These are phyloP conservation scores for Rhizodiscina lignyota DNA, from an alignment of 495 filamentous ascomycete genomes.

Conservation along the genomic window DNA sequence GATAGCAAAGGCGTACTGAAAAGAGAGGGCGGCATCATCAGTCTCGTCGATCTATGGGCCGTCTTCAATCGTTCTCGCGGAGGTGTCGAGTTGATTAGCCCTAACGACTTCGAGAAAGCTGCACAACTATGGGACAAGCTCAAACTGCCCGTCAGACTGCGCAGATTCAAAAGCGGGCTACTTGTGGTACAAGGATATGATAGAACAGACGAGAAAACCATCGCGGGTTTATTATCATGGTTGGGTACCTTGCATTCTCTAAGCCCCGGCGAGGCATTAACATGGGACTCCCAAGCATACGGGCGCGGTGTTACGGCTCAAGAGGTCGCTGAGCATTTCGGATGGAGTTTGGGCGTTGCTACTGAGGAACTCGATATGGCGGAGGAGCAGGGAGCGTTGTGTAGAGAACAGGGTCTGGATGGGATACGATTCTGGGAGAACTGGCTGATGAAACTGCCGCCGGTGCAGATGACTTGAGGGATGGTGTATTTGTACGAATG, in stretches of 20 bases:
- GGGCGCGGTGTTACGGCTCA: slow-evolving; percentile 79
- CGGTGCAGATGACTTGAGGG: too few relatives aligned
- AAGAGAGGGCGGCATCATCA: slow-evolving; percentile 84
- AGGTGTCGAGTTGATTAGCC: slow-evolving; percentile 87
- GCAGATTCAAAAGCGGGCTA: slow-evolving; percentile 80
- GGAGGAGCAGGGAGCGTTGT: slow-evolving; percentile 23
- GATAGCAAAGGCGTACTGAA: slow-evolving; percentile 66
- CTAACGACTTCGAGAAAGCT: slow-evolving; percentile 80
- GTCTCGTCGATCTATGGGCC: slow-evolving; percentile 89
- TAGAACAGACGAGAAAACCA: slow-evolving; percentile 80
- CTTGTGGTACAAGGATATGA: slow-evolving; percentile 81
- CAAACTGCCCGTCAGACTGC: slow-evolving; percentile 67
- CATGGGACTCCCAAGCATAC: slow-evolving; percentile 61
- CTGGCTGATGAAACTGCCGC: too few relatives aligned
- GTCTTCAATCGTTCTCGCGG: slow-evolving; percentile 91
- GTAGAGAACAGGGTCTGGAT: slow-evolving; percentile 24
- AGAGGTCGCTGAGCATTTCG: slow-evolving; percentile 78
- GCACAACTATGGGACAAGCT: slow-evolving; percentile 77
- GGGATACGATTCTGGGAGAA: slow-evolving; percentile 28
- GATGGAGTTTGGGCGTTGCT: slow-evolving; percentile 97
- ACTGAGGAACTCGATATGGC: slow-evolving; percentile 92
- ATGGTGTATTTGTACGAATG: too few relatives aligned
- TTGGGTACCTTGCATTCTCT: slow-evolving; percentile 51
- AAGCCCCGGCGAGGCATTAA: slow-evolving; percentile 42
- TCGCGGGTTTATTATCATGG: slow-evolving; percentile 60